Conservation (phyloP, 768 basidiomycete genomes). For the Suillus tomentosus region DNA sequence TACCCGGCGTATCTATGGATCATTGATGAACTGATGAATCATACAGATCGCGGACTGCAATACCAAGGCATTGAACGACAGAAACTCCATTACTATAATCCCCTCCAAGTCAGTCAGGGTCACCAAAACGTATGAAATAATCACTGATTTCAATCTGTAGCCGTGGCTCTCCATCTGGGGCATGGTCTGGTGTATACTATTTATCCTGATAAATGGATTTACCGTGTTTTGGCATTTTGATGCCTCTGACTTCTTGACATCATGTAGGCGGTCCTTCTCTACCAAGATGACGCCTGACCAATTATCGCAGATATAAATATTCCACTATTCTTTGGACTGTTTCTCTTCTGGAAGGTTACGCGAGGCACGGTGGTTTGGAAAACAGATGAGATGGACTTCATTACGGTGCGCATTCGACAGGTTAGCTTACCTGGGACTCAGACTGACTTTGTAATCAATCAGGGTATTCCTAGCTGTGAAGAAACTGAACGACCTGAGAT, state of each 20-base stretch:
- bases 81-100: conserved; percentile 60
- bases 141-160: conserved; percentile 7
- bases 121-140: conserved; percentile 28
- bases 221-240: conserved; percentile 65
- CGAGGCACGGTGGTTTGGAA: conserved; percentile 44
- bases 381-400: conserved; percentile 68
- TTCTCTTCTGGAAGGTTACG: conserved; percentile 24
- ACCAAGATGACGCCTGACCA: conserved; percentile 5
- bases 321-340: conserved; percentile 22
- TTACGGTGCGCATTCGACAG: conserved; percentile 46
- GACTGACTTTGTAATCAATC: not conserved
- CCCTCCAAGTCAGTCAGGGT: conserved; percentile 40
- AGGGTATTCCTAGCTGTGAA: conserved; percentile 67
- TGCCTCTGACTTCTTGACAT: conserved; percentile 49
- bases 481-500: conserved; percentile 62
- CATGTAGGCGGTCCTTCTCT: conserved; percentile 35
- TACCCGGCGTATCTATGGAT: conserved; percentile 11
- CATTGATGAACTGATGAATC: conserved; percentile 1
- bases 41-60: conserved; percentile 62
- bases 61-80: conserved; percentile 67
- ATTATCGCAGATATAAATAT: conserved; percentile 35
- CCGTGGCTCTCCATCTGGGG: conserved; percentile 75
- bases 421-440: not conserved
- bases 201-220: conserved; percentile 59
- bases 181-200: conserved; percentile 58